Evolutionary conservation across 2,329 filamentous ascomycete genomes (phyloP), one percentile per base, ranked within the genome.

Genomic region (Paraphaeosphaeria sporulosa): DNA sequence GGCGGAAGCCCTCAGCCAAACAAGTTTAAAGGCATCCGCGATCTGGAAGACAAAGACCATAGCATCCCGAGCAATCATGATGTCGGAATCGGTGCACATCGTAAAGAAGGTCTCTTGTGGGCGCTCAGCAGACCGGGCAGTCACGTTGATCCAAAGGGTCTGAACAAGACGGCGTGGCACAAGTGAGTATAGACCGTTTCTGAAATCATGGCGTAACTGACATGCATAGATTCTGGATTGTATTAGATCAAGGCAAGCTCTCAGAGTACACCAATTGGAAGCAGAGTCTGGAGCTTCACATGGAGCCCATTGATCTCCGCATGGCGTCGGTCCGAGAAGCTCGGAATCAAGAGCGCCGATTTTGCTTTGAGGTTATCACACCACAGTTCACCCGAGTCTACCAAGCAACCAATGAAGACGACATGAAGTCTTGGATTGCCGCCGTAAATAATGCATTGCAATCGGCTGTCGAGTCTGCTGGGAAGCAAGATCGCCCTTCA

Each of bases 211-310:
- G 15, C 38, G 8, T 55, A 38, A 38, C 68, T 82, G 68, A 82
- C 58, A 17, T 47, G 21, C 19, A 27, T 69, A 96, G 93, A 74
- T 99, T 98, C 79, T 99, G 95, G 95, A 96, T 99, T 65, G 95
- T 99, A 2, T 84, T 99, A 47, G 96, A 98, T 75, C 94, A 97
- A 78, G 95, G 95, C 25, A 97, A 95, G 76, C 85, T 99, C 17
- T 97, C 94, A 1, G 95, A 99, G 75, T 99, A 99, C 79, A 97
- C 94, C 76, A 98, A 99, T 77, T 99, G 95, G 95, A 99, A 99
- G 79, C 93, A 99, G 76, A 94, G 89, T 76, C 86, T 99, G 25
- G 95, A 99, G 78, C 83, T 98, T 27, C 96, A 99, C 76, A 98
- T 97, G 88, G 95, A 98, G 1, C 95, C 95, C 0, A 98, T 99